These are phyloP conservation scores for Spathaspora boniae DNA, from an alignment of 805 yeast genomes.

Conservation along the genomic window DNA sequence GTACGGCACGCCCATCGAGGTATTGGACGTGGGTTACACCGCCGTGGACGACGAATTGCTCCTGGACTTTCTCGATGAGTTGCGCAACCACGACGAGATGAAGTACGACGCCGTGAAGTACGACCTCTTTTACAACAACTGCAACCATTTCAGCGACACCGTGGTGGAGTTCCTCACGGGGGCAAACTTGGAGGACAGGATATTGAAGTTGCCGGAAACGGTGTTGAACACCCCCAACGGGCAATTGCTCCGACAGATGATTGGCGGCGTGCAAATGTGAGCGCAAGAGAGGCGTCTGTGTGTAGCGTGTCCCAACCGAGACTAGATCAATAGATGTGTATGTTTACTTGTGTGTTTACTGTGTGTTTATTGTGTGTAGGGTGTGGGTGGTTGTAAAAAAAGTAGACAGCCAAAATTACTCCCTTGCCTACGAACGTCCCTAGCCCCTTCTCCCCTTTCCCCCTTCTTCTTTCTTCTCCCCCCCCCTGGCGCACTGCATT, in stretches of 20 bases:
- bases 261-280: slow-evolving; percentile 16
- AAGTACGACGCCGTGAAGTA: slow-evolving; percentile 48
- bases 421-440: too few species aligned
- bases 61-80: slow-evolving; percentile 50
- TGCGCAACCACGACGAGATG: slow-evolving; percentile 32
- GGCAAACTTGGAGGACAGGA: slow-evolving; percentile 49
- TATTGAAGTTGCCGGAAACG: slow-evolving; percentile 48
- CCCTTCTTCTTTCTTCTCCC: too few species aligned
- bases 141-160: slow-evolving; percentile 65
- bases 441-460: too few species aligned
- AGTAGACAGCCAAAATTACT: too few species aligned
- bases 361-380: too few species aligned
- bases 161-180: slow-evolving; percentile 57
- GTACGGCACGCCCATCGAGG: slow-evolving; percentile 55
- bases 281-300: too few species aligned
- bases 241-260: slow-evolving; percentile 29
- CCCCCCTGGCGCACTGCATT: too few species aligned
- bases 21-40: slow-evolving; percentile 53
- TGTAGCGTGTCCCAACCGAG: too few species aligned
- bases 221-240: slow-evolving; percentile 42
- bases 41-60: slow-evolving; percentile 49
- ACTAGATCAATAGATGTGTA: too few species aligned
- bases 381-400: too few species aligned
- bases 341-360: too few species aligned
- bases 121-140: slow-evolving; percentile 59